Conservation (phyloP, 306 rosid genomes). For the Alnus glutinosa region DNA sequence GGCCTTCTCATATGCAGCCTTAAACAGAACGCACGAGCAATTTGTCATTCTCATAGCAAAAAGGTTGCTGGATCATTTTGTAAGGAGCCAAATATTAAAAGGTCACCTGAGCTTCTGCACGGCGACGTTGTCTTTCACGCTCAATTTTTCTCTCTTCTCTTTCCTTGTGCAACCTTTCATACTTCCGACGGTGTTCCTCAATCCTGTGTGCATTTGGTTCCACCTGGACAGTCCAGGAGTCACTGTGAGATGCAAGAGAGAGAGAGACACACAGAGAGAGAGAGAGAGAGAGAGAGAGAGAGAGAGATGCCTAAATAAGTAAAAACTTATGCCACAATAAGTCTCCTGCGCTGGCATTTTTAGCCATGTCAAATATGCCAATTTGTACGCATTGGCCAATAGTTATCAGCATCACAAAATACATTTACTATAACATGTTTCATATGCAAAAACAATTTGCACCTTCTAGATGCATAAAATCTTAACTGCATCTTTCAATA, state of each 20-base stretch:
- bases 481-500: background rate
- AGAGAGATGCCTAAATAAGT: background rate
- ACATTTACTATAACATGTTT: background rate
- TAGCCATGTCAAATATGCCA: background rate
- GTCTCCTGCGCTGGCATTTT: background rate
- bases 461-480: background rate
- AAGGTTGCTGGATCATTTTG: background rate
- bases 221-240: conserved; percentile 50
- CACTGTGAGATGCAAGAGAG: conserved; percentile 14
- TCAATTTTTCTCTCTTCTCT: conserved; percentile 64
- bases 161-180: conserved; percentile 84
- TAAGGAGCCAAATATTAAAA: conserved; percentile 8
- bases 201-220: conserved; percentile 88
- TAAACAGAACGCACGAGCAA: conserved; percentile 23
- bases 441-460: background rate
- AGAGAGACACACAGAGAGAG: too few species aligned
- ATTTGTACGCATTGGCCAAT: background rate
- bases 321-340: background rate
- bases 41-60: conserved; percentile 20
- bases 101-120: conserved; percentile 84
- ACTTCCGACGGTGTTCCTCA: conserved; percentile 89
- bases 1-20: conserved; percentile 94
- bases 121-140: conserved; percentile 69
- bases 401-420: background rate
- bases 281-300: background rate